Evolutionary conservation across 2,329 filamentous ascomycete species (phyloP).

Genomic region (Penicillium expansum): DNA sequence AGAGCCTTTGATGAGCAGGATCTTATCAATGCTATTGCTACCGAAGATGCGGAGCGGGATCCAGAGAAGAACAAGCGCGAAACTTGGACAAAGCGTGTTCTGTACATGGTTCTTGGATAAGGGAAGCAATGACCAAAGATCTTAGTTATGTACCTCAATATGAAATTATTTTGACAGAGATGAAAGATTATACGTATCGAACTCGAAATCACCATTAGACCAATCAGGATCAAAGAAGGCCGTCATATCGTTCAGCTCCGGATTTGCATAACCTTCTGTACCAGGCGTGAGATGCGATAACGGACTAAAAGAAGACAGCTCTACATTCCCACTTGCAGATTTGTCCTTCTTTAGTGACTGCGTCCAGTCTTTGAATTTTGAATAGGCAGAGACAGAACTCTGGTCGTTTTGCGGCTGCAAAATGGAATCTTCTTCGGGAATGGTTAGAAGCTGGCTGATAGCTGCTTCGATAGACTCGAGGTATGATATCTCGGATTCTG

Average conservation of each 20-base stretch:
- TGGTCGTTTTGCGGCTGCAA: slow-evolving; percentile 20
- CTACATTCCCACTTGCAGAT: not conserved
- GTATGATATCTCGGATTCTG: slow-evolving; percentile 50
- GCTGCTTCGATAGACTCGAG: slow-evolving; percentile 53
- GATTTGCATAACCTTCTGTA: slow-evolving; percentile 1
- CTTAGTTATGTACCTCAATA: not conserved
- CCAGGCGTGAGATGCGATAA: slow-evolving; percentile 5
- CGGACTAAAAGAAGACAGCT: slow-evolving; percentile 19
- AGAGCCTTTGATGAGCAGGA: slow-evolving; percentile 27
- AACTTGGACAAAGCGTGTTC: slow-evolving; percentile 15
- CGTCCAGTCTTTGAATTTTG: slow-evolving; percentile 50
- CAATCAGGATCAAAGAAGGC: slow-evolving; percentile 13
- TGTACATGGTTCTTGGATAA: slow-evolving; percentile 18
- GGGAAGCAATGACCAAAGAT: not conserved
- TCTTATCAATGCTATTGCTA: slow-evolving; percentile 13
- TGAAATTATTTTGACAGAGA: not conserved
- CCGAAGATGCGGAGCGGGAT: not conserved
- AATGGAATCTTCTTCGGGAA: slow-evolving; percentile 27
- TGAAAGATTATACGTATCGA: slow-evolving; percentile 9
- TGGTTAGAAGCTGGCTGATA: slow-evolving; percentile 44
- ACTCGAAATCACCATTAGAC: slow-evolving; percentile 4
- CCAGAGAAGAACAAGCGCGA: not conserved
- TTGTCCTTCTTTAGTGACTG: slow-evolving; percentile 17
- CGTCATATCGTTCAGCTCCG: slow-evolving; percentile 8
- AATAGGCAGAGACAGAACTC: slow-evolving; percentile 46